Percentiles rank a stretch among this genome's conserved stretches.
phyloP scores from a whole-genome alignment of 805 yeast genomes.

The Schwanniomyces vanrijiae region DNA sequence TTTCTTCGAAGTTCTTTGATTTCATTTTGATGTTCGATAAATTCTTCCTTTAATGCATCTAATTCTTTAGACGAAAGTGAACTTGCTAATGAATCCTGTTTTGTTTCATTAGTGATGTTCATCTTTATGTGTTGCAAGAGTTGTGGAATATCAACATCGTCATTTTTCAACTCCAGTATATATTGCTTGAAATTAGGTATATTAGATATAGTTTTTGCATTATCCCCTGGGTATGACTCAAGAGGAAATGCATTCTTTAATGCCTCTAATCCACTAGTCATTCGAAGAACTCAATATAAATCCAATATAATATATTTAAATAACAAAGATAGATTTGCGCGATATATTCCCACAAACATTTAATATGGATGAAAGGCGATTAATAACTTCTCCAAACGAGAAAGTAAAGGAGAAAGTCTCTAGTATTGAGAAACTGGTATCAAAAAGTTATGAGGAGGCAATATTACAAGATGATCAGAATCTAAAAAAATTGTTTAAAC shows the following conservation, averaged over 20 bases:
- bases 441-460: not conserved
- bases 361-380: not conserved
- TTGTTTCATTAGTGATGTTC: slow-evolving; percentile 7
- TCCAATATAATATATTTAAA: not conserved
- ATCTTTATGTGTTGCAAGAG: slow-evolving; percentile 14
- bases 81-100: not conserved
- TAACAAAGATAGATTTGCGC: not conserved
- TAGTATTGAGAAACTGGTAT: not conserved
- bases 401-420: not conserved
- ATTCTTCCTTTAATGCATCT: slow-evolving; percentile 10
- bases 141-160: slow-evolving; percentile 1
- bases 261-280: not conserved
- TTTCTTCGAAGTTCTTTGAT: slow-evolving; percentile 30
- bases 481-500: not conserved
- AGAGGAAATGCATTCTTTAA: not conserved
- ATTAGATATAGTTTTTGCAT: not conserved
- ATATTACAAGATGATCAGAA: not conserved
- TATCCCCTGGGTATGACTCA: not conserved
- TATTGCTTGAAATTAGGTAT: not conserved
- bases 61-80: slow-evolving; percentile 7
- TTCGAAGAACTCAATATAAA: not conserved
- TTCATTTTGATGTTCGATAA: slow-evolving; percentile 22
- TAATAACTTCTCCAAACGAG: not conserved
- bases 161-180: not conserved
- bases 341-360: not conserved